Conservation (phyloP, 2,329 filamentous ascomycete species). For the Venturia carpophila region DNA sequence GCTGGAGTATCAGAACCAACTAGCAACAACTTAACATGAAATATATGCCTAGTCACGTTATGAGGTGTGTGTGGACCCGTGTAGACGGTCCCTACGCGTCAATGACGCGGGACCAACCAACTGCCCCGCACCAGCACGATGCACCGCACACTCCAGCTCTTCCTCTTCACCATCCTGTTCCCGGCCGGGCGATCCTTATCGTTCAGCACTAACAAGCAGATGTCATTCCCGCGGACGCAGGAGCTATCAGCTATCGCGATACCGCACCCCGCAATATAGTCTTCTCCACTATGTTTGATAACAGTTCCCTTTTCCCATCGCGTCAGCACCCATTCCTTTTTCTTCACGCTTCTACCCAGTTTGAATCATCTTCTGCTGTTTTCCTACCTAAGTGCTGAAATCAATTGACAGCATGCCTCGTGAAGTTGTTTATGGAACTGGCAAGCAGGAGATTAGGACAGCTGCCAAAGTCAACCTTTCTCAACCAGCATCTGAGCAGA, state of each 20-base stretch:
- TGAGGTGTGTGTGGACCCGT: neutral
- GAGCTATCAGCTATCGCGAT: constrained; percentile 1
- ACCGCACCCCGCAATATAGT: constrained; percentile 1
- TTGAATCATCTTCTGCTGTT: no score
- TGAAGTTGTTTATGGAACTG: constrained; percentile 36
- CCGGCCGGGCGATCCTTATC: constrained; percentile 3
- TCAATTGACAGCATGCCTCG: constrained; percentile 12
- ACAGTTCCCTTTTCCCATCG: neutral
- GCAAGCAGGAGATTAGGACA: constrained; percentile 52
- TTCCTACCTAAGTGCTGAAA: neutral
- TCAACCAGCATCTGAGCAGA: constrained; percentile 62
- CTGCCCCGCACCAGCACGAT: constrained; percentile 8
- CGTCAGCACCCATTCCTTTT: neutral
- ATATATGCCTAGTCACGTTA: neutral
- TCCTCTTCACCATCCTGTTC: neutral
- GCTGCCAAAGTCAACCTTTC: constrained; percentile 66
- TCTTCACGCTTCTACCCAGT: neutral
- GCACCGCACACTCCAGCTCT: no score
- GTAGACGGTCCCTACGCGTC: neutral
- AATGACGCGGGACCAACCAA: neutral
- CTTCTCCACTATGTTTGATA: constrained; percentile 7
- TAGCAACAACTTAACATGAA: neutral
- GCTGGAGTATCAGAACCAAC: neutral
- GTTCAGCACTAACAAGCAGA: neutral
- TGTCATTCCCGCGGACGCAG: neutral